Evolutionary conservation across 1,284 basidiomycete species (phyloP).

Genomic region (Pascua guehoae): DNA sequence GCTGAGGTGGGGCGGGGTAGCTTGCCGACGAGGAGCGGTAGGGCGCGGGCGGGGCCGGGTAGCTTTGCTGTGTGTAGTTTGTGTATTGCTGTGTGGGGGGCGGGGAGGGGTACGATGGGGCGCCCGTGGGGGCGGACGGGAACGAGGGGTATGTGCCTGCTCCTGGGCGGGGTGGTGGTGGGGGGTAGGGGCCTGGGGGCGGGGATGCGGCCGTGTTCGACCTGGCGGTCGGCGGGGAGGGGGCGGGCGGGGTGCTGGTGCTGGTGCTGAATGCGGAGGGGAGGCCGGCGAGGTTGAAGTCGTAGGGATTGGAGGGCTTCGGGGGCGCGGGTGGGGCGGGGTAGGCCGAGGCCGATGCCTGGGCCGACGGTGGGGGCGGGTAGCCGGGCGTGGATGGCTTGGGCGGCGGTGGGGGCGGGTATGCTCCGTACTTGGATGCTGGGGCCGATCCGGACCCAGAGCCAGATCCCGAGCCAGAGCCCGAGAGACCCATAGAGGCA

Average conservation of each 20-base stretch:
- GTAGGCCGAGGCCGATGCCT: neutral
- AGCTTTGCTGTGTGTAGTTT: neutral
- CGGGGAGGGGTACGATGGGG: conserved; percentile 27
- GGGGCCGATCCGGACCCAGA: no score
- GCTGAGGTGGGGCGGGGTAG: conserved; percentile 24
- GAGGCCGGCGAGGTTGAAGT: conserved; percentile 33
- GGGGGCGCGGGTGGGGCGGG: conserved; percentile 5
- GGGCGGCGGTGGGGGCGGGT: conserved; percentile 20
- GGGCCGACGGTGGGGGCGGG: conserved; percentile 31
- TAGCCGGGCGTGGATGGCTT: conserved; percentile 17
- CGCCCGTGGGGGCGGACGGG: conserved; percentile 47
- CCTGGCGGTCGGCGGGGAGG: conserved; percentile 11
- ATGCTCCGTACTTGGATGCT: conserved; percentile 16
- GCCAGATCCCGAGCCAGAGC: no score
- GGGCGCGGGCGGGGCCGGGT: no score
- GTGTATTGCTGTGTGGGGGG: conserved; percentile 25
- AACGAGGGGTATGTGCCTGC: conserved; percentile 40
- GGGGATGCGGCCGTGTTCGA: conserved; percentile 44
- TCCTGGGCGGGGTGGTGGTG: conserved; percentile 16
- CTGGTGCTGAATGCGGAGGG: conserved; percentile 28
- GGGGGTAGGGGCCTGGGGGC: conserved; percentile 40
- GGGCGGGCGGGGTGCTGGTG: conserved; percentile 2
- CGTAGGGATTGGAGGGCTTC: conserved; percentile 31
- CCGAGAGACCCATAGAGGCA: conserved; percentile 4
- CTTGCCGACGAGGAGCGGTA: neutral